These are phyloP conservation scores for Pichia occidentalis DNA, from an alignment of 805 yeast genomes.

Conservation along the genomic window DNA sequence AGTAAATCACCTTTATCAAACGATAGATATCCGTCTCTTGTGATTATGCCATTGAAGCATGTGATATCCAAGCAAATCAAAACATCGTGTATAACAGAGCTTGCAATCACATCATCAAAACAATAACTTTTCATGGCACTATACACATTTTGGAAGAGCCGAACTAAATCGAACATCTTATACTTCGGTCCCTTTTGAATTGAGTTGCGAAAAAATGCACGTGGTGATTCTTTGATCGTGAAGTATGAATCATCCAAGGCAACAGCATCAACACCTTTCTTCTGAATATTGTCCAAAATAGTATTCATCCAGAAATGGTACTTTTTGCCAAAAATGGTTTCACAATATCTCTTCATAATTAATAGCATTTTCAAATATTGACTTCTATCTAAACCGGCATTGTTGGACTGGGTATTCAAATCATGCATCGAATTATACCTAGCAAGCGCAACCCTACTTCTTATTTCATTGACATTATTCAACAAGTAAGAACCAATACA, in stretches of 20 bases:
- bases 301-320: constrained; percentile 13
- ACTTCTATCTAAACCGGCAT: constrained; percentile 9
- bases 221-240: not conserved
- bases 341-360: constrained; percentile 15
- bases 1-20: constrained; percentile 5
- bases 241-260: constrained; percentile 8
- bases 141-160: constrained; percentile 10
- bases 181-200: constrained; percentile 9
- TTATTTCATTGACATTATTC: constrained; percentile 12
- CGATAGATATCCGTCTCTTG: constrained; percentile 7
- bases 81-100: constrained; percentile 10
- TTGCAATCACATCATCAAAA: constrained; percentile 7
- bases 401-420: constrained; percentile 6
- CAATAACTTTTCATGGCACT: constrained; percentile 11
- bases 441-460: constrained; percentile 5
- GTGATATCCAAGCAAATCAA: constrained; percentile 10
- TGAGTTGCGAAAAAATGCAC: constrained; percentile 6
- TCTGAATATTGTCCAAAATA: constrained; percentile 9
- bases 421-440: constrained; percentile 12
- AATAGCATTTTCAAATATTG: constrained; percentile 13
- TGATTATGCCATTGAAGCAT: constrained; percentile 12
- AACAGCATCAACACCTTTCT: constrained; percentile 9
- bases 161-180: constrained; percentile 10
- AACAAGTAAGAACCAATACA: constrained; percentile 13
- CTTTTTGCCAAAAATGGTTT: constrained; percentile 14